phyloP scores from a whole-genome alignment of 2,329 filamentous ascomycete genomes.

The Phialophora macrospora region DNA sequence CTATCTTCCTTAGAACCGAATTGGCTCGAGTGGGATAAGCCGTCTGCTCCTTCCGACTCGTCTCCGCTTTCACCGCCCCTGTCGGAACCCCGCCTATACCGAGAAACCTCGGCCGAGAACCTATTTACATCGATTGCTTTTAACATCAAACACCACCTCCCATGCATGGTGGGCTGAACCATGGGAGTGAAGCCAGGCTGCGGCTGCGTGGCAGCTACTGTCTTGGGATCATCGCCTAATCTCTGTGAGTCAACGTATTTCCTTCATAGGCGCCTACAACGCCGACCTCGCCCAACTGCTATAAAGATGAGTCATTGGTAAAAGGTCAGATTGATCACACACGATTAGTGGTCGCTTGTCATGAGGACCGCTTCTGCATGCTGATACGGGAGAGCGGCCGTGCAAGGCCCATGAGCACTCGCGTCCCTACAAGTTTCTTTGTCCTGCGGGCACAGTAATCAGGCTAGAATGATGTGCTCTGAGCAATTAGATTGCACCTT shows the following conservation, averaged over 20 bases:
- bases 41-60: neutral
- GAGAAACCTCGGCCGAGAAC: neutral
- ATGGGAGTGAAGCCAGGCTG: neutral
- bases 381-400: slow-evolving; percentile 6
- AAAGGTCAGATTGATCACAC: slow-evolving; percentile 38
- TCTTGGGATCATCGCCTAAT: neutral
- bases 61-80: neutral
- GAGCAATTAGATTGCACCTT: slow-evolving; percentile 12
- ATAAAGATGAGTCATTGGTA: slow-evolving; percentile 39
- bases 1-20: neutral
- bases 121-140: neutral
- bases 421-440: slow-evolving; percentile 17
- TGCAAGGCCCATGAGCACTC: slow-evolving; percentile 15
- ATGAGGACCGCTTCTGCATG: neutral
- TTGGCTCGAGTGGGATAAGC: neutral
- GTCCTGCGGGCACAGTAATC: slow-evolving; percentile 18
- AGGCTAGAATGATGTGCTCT: slow-evolving; percentile 28
- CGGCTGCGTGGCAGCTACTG: neutral
- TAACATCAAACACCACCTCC: neutral
- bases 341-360: slow-evolving; percentile 25
- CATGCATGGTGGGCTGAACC: neutral
- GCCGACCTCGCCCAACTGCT: slow-evolving; percentile 19
- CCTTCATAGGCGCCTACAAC: neutral
- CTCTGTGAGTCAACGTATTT: slow-evolving; percentile 6
- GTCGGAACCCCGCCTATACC: neutral